A percentile compares a stretch with the other conserved stretches of the same genome.
Conservation (phyloP, 2,329 filamentous ascomycete genomes). For the Eutypella sp. region DNA sequence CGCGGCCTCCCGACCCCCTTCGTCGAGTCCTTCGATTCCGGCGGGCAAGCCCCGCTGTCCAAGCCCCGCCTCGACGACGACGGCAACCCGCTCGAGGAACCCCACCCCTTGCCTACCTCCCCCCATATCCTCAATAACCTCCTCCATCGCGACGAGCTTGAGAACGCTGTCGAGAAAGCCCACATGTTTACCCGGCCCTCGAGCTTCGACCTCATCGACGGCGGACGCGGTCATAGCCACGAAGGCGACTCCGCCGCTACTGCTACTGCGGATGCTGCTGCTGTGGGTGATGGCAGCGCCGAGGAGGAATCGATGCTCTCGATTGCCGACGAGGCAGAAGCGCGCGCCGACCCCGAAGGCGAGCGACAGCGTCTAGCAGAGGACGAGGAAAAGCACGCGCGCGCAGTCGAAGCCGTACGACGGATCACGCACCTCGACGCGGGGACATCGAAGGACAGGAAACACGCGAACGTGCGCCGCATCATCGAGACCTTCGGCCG, state of each 20-base stretch:
- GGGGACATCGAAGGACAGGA: conserved; percentile 70
- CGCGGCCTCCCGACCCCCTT: conserved; percentile 77
- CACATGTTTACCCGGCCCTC: conserved; percentile 61
- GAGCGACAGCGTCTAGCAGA: conserved; percentile 29
- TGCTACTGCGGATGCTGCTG: too few relatives aligned
- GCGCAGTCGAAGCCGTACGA: conserved; percentile 68
- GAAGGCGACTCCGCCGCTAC: too few relatives aligned
- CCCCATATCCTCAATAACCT: conserved; percentile 68
- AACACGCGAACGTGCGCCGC: conserved; percentile 76
- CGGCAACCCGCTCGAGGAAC: conserved; percentile 35
- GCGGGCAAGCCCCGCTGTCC: conserved; percentile 41
- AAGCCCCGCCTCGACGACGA: conserved; percentile 33
- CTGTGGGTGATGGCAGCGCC: neutral
- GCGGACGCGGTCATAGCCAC: neutral
- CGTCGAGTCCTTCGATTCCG: conserved; percentile 72
- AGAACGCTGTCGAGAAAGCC: conserved; percentile 61
- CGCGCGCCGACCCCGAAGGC: conserved; percentile 33
- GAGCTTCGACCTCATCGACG: conserved; percentile 24
- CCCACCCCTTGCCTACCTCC: conserved; percentile 41
- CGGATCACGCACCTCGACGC: conserved; percentile 77
- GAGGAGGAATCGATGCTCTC: neutral
- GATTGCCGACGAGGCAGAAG: conserved; percentile 3
- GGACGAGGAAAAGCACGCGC: conserved; percentile 55
- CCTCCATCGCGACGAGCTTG: conserved; percentile 62
- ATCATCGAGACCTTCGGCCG: conserved; percentile 86